Conservation (phyloP, 2,329 filamentous ascomycete species). For the Fusarium camptoceras region DNA sequence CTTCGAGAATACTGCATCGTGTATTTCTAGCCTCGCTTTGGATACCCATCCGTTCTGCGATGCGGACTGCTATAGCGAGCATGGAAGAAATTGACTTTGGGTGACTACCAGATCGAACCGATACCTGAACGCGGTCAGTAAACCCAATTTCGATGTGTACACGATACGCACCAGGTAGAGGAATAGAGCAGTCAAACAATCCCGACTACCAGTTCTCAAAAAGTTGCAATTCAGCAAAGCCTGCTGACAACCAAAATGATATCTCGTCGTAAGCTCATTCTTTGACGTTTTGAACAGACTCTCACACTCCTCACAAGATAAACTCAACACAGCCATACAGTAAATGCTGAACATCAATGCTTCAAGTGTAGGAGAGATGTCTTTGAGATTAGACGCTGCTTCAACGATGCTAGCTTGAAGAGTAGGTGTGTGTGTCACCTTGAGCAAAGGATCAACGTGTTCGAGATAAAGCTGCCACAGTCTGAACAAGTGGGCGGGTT, state of each 20-base stretch:
- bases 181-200: conserved; percentile 67
- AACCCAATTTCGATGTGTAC: background rate
- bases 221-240: conserved; percentile 65
- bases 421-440: conserved; percentile 67
- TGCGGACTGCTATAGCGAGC: conserved; percentile 65
- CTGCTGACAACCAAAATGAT: conserved; percentile 63
- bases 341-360: conserved; percentile 69
- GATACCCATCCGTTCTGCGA: conserved; percentile 68
- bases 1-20: conserved; percentile 57
- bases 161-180: conserved; percentile 63
- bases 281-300: conserved; percentile 56
- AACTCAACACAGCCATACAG: conserved; percentile 55
- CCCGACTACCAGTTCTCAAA: conserved; percentile 61
- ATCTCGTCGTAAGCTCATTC: conserved; percentile 55
- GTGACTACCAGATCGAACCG: conserved; percentile 56
- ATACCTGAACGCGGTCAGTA: conserved; percentile 55
- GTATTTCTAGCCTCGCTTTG: conserved; percentile 58
- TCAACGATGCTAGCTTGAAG: conserved; percentile 65
- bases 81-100: conserved; percentile 64
- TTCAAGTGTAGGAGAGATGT: conserved; percentile 57
- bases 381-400: conserved; percentile 56
- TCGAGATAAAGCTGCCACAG: conserved; percentile 70
- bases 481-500: conserved; percentile 58
- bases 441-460: conserved; percentile 69
- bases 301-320: conserved; percentile 58